Evolutionary conservation across 345 rosid genomes (phyloP).

Genomic region (Sonneratia alba): DNA sequence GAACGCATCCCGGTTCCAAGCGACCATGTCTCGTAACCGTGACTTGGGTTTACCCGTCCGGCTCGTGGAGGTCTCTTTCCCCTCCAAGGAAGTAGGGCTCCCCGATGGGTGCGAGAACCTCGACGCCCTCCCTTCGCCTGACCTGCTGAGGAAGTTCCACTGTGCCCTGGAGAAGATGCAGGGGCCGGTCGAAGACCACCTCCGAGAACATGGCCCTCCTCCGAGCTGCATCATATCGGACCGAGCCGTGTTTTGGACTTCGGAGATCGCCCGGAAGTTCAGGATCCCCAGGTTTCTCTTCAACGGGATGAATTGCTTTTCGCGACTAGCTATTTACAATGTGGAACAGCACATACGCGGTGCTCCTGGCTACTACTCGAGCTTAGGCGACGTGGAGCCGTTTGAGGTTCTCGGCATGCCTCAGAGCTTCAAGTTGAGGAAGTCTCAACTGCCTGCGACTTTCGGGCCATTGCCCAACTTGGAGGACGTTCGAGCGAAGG

Average conservation of each 20-base stretch:
- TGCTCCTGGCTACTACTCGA: conserved; percentile 11
- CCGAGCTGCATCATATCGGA: conserved; percentile 79
- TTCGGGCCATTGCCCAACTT: conserved; percentile 37
- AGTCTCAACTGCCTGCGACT: conserved; percentile 52
- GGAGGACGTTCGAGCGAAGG: conserved; percentile 48
- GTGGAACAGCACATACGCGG: conserved; percentile 29
- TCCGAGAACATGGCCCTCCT: conserved; percentile 23
- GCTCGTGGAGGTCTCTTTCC: conserved; percentile 38
- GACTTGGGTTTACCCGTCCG: conserved; percentile 25
- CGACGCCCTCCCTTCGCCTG: conserved; percentile 49
- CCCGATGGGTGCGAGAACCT: conserved; percentile 68
- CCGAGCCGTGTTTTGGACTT: conserved; percentile 58
- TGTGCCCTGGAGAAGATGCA: conserved; percentile 37
- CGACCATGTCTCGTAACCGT: conserved; percentile 24
- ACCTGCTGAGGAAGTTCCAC: conserved; percentile 43
- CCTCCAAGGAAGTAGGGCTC: conserved; percentile 53
- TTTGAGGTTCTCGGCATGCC: conserved; percentile 54
- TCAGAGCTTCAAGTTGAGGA: conserved; percentile 28
- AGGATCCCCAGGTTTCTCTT: conserved; percentile 66
- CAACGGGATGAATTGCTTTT: conserved; percentile 67
- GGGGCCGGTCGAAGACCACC: conserved; percentile 42
- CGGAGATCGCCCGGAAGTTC: conserved; percentile 35
- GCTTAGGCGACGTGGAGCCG: conserved; percentile 34
- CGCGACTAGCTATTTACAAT: conserved; percentile 46
- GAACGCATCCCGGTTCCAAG: conserved; percentile 46